Base-by-base conservation (phyloP, 1,284 basidiomycete species). In the Sphaerobolus stellatus region DNA sequence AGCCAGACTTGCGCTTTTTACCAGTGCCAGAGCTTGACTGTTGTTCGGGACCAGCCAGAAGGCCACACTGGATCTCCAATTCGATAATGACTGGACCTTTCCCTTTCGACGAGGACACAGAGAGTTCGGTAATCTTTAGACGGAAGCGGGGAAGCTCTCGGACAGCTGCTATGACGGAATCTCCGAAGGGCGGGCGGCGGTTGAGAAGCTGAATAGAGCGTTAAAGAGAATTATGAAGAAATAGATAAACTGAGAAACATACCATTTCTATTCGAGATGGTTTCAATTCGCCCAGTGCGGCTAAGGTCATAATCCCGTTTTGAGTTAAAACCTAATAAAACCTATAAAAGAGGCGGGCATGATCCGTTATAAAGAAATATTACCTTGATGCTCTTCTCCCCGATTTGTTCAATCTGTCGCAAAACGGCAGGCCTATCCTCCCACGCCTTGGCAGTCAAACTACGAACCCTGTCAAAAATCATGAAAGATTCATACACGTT, bases 371-470 rank as follows among this genome's bases (percentile, higher is more conserved):
- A 30, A 2, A 41, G 48, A 18, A n/a, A n/a, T 9, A 27, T 31
- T 41, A 56, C 57, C 49, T 56, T 58, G 38, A 58, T 58, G 31
- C 56, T 57, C 79, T 91, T 92, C 64, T 92, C 90, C 38, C 91
- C 91, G 47, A 94, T 85, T 22, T 85, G 81, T 44, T 90, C 85
- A 46, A 94, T 78, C 64, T 94, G 91, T 48, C 85, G 80, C 54
- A 94, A 74, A 14, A 92, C 87, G 20, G 84, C 74, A 13, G 90
- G 86, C 33, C 90, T 75, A 63, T 91, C 89, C 62, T 94, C 91
- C 91, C 91, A 94, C 46, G 88, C 84, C 63, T 86, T 92, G 11
- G 88, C 89, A 54, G 75, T 80, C 40, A 94, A 67, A 62, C 85
- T 88, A 29, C 89, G 80, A 44, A 85, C 67, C 43, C 90, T 92